Evolutionary conservation across 164 flowering plant species (phyloP).

Genomic region (Cinnamomum chago): DNA sequence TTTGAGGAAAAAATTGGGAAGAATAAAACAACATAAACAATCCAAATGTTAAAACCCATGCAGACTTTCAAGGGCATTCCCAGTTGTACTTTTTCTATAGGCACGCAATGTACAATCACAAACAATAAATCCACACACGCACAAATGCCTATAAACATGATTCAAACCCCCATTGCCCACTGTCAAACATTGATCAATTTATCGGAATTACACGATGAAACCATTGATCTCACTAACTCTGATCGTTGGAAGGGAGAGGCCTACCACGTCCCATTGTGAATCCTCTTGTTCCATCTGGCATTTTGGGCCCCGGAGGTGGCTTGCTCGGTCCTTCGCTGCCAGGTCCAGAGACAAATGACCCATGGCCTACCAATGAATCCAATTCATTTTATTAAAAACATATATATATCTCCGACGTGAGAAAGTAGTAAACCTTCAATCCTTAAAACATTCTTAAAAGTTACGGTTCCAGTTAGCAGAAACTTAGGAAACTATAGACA

Average conservation of each 20-base stretch:
- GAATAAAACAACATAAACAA: too few species aligned
- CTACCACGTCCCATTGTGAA: conserved; percentile 88
- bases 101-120: too few species aligned
- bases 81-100: too few species aligned
- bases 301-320: conserved; percentile 87
- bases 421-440: not conserved
- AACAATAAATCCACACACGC: not conserved
- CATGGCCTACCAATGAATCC: conserved; percentile 49
- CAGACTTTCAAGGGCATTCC: too few species aligned
- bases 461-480: not conserved
- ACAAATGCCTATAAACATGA: not conserved
- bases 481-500: too few species aligned
- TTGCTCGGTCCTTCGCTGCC: conserved; percentile 38
- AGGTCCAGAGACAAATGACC: conserved; percentile 27
- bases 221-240: not conserved
- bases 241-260: conserved; percentile 30
- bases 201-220: not conserved
- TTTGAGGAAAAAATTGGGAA: too few species aligned
- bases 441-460: not conserved
- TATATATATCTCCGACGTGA: not conserved
- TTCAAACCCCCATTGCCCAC: not conserved
- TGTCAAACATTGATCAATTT: not conserved
- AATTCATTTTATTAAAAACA: not conserved
- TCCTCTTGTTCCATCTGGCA: conserved; percentile 95
- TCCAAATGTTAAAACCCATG: too few species aligned